Evolutionary conservation across 2,329 filamentous ascomycete genomes (phyloP).

Genomic region (Clonostachys rhizophaga): DNA sequence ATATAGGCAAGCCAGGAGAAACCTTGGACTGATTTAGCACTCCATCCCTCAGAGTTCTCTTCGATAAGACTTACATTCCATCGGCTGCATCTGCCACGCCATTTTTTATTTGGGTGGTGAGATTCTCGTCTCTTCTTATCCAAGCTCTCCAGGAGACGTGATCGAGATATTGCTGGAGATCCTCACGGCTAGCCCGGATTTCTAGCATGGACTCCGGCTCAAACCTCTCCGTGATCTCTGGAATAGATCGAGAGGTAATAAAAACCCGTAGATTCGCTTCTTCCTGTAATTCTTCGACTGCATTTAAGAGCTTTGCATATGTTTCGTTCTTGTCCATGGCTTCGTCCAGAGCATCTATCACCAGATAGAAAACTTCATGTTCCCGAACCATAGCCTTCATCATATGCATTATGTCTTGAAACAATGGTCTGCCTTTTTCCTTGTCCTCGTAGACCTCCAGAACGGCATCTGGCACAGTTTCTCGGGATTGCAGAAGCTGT

Average conservation of each 20-base stretch:
- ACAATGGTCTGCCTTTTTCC: no score
- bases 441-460: no score
- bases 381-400: no score
- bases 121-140: not conserved
- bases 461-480: no score
- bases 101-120: conserved; percentile 4
- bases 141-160: conserved; percentile 1
- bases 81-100: not conserved
- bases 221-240: conserved; percentile 4
- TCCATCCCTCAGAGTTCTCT: no score
- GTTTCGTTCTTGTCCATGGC: not conserved
- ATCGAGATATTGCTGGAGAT: conserved; percentile 6
- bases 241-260: conserved; percentile 9
- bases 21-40: conserved; percentile 1
- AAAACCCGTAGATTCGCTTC: conserved; percentile 2
- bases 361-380: conserved; percentile 4
- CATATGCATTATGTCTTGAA: no score
- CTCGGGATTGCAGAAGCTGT: no score
- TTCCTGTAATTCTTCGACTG: not conserved
- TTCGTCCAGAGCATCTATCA: conserved; percentile 17
- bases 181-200: conserved; percentile 5
- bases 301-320: not conserved
- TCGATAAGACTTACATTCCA: conserved; percentile 3
- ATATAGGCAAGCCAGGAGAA: conserved; percentile 10
- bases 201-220: not conserved